These are phyloP conservation scores for Sporisorium sorghi DNA, from an alignment of 1,284 basidiomycete genomes.

Conservation along the genomic window DNA sequence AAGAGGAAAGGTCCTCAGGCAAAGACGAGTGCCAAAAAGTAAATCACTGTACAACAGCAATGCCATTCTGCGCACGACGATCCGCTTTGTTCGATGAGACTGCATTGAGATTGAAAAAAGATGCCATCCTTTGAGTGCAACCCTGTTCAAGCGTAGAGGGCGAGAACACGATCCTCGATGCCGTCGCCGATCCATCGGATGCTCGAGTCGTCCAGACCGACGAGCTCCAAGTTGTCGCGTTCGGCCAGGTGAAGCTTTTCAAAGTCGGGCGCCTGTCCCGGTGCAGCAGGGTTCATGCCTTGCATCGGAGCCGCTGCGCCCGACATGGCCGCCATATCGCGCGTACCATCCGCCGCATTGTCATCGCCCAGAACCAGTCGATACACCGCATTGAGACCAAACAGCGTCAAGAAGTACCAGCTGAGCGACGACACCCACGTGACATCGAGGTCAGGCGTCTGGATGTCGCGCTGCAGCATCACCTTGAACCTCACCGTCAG, in stretches of 20 bases:
- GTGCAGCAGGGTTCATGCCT: conserved; percentile 43
- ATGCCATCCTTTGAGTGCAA: not conserved
- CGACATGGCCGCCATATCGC: conserved; percentile 66
- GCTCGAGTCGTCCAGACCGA: conserved; percentile 72
- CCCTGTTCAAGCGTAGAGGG: conserved; percentile 48
- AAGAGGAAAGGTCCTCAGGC: conserved; percentile 36
- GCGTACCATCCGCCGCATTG: conserved; percentile 73
- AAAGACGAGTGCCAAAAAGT: conserved; percentile 8
- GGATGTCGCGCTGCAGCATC: conserved; percentile 96
- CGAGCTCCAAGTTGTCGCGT: conserved; percentile 90
- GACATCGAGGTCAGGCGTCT: conserved; percentile 96
- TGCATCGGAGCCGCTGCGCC: conserved; percentile 53
- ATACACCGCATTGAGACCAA: conserved; percentile 95
- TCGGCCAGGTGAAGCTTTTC: conserved; percentile 91
- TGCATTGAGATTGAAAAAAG: too few relatives aligned
- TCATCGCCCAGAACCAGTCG: conserved; percentile 90
- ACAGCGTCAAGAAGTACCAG: conserved; percentile 99
- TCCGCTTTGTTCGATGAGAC: too few relatives aligned
- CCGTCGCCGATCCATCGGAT: conserved; percentile 65
- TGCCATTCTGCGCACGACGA: conserved; percentile 11
- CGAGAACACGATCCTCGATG: conserved; percentile 65
- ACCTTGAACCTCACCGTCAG: conserved; percentile 96
- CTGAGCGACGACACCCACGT: conserved; percentile 98
- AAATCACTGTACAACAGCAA: conserved; percentile 7
- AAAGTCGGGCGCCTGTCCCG: conserved; percentile 77